A percentile compares a stretch with the other conserved stretches of the same genome.
Conservation (phyloP, 257 asterid genomes). For the Avicennia marina region DNA sequence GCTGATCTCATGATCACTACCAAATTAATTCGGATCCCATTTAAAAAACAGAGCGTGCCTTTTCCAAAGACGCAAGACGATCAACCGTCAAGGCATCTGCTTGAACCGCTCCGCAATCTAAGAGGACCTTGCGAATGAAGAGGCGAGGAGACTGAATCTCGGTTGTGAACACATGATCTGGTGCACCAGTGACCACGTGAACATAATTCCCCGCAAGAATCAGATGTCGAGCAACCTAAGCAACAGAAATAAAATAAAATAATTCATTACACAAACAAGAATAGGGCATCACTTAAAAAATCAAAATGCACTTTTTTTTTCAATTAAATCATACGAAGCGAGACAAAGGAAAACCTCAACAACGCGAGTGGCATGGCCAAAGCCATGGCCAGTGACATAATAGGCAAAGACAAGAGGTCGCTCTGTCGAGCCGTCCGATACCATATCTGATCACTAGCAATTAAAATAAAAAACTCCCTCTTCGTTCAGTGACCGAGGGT, state of each 20-base stretch:
- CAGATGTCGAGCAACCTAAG: conserved; percentile 90
- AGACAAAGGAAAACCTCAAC: conserved; percentile 56
- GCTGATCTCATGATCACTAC: no score
- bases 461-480: background rate
- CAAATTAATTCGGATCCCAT: no score
- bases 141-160: conserved; percentile 82
- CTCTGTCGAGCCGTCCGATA: conserved; percentile 27
- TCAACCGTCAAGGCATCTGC: conserved; percentile 99
- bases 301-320: no score
- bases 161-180: conserved; percentile 79
- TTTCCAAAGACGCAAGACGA: conserved; percentile 94
- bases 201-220: conserved; percentile 88
- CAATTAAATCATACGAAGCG: no score
- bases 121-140: conserved; percentile 73
- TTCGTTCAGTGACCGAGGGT: no score
- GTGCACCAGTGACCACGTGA: conserved; percentile 97
- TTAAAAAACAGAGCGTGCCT: conserved; percentile 39
- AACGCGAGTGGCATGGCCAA: conserved; percentile 95
- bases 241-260: conserved; percentile 13
- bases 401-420: conserved; percentile 71
- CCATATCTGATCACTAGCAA: conserved; percentile 33
- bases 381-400: conserved; percentile 97
- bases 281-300: no score
- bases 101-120: conserved; percentile 99
- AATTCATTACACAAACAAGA: no score